Evolutionary conservation across 495 filamentous ascomycete genomes (phyloP).

Genomic region (Hyphodiscus hymeniophilus): DNA sequence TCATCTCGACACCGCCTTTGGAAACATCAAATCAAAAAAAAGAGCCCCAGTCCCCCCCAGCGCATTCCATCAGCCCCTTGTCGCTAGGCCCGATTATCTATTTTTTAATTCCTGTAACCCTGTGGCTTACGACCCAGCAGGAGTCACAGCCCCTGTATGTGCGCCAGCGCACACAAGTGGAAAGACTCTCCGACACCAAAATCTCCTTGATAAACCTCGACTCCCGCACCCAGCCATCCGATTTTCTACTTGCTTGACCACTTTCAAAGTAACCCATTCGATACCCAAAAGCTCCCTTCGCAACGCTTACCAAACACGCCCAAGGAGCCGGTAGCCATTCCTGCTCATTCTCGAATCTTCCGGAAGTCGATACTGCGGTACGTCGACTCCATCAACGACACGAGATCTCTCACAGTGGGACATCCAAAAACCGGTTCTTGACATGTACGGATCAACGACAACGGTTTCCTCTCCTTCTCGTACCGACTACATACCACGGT

Average conservation of each 20-base stretch:
- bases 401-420: constrained; percentile 14
- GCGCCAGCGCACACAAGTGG: constrained; percentile 4
- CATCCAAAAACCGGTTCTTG: constrained; percentile 17
- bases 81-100: constrained; percentile 1
- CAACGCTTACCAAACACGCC: constrained; percentile 19
- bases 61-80: constrained; percentile 11
- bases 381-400: constrained; percentile 13
- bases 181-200: neutral
- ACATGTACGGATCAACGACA: constrained; percentile 27
- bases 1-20: constrained; percentile 10
- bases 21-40: constrained; percentile 6
- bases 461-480: constrained; percentile 23
- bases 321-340: constrained; percentile 14
- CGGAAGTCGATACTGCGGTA: constrained; percentile 11
- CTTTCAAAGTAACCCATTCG: constrained; percentile 3
- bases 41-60: too few species aligned
- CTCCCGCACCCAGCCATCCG: constrained; percentile 6
- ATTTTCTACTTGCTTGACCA: constrained; percentile 2
- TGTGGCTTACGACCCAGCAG: constrained; percentile 11
- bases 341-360: constrained; percentile 20
- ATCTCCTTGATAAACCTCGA: constrained; percentile 2
- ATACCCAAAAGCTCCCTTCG: constrained; percentile 2
- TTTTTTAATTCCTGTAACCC: constrained; percentile 3
- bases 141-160: neutral
- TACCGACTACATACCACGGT: constrained; percentile 28